phyloP scores from a whole-genome alignment of 805 yeast genomes.

The Zygosaccharomyces gambellarensis region DNA sequence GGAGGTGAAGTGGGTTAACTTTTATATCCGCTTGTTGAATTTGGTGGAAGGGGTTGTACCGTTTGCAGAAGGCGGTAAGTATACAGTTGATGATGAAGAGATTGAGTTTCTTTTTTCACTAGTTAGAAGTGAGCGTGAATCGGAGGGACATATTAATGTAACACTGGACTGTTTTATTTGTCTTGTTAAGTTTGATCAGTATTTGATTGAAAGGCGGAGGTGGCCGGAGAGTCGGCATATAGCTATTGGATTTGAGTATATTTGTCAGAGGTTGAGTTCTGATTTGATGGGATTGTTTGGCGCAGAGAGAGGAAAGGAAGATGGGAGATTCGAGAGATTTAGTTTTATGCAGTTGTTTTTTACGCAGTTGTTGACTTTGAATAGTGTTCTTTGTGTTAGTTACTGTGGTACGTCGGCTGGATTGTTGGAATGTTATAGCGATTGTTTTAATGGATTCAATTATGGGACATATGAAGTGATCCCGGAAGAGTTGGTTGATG shows the following conservation, averaged over 20 bases:
- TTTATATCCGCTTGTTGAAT: conserved; percentile 18
- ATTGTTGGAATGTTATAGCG: not conserved
- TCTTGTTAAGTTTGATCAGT: conserved; percentile 12
- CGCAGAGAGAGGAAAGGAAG: not conserved
- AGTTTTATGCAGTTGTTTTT: conserved; percentile 13
- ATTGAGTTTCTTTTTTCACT: conserved; percentile 2
- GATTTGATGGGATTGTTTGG: not conserved
- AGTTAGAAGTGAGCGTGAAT: not conserved
- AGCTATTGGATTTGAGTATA: not conserved
- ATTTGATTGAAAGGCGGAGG: conserved; percentile 6
- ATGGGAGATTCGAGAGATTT: conserved; percentile 3
- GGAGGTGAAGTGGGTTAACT: conserved; percentile 23
- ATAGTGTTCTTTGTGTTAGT: conserved; percentile 9
- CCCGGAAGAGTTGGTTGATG: conserved; percentile 1
- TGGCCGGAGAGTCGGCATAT: conserved; percentile 4
- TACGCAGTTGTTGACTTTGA: conserved; percentile 14
- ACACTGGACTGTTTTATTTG: conserved; percentile 10
- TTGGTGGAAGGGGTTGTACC: conserved; percentile 10
- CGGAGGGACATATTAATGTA: not conserved
- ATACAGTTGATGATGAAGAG: conserved; percentile 8
- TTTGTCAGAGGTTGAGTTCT: conserved; percentile 2
- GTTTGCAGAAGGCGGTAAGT: not conserved
- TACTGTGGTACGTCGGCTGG: not conserved
- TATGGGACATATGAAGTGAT: not conserved
- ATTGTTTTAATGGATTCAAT: conserved; percentile 13